Base-by-base conservation (phyloP, 2,329 filamentous ascomycete genomes). In the Dothistroma septosporum region DNA sequence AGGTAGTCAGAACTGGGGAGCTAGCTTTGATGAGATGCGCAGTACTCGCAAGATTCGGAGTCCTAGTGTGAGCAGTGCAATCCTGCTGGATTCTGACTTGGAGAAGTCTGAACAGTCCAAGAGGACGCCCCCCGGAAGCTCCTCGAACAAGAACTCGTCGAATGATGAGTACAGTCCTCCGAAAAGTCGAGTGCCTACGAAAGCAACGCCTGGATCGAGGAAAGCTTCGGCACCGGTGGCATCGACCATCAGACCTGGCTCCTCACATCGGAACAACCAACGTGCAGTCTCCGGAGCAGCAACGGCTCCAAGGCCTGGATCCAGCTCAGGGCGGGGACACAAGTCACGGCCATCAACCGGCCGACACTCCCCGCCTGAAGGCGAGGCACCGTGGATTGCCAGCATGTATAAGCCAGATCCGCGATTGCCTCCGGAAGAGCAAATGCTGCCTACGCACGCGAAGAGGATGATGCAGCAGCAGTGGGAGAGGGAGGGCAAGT, bases 321-420 rank as follows among this genome's bases (percentile, higher is more conserved):
- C 69, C 1, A 67, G 68, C 52, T 65, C 64, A 28, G 66, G 65
- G 9, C 41, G 41, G 22, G 66, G 35, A 21, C 64, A 68, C 37
- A 70, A 67, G 28, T 70, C 73, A 69, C 75, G 71, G 75, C 81
- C 69, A 73, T 82, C 75, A 85, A 91, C 77, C 79, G 86, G 62
- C 86, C 90, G 83, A 67, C 58, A 65, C 12, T 90, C 87, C 72
- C 85, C 87, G 47, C 92, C 92, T 0, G 94, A 97, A 79, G 94
- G 94, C 21, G 93, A 97, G 57, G 92, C 94, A 10, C 94, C 94
- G 55, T 99, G 94, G 94, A 85, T 97, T 76, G 85, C 94, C 50
- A 90, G 89, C 22, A 91, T 96, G 76, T 99, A 97, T 76, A 96
- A 95, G 72, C 94, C 94, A 0, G 94, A 99, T 73, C 94, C 94